A percentile compares a stretch with the other conserved stretches of the same genome.
phyloP scores from a whole-genome alignment of 2,329 filamentous ascomycete species.

The Simplicillium sp. region DNA sequence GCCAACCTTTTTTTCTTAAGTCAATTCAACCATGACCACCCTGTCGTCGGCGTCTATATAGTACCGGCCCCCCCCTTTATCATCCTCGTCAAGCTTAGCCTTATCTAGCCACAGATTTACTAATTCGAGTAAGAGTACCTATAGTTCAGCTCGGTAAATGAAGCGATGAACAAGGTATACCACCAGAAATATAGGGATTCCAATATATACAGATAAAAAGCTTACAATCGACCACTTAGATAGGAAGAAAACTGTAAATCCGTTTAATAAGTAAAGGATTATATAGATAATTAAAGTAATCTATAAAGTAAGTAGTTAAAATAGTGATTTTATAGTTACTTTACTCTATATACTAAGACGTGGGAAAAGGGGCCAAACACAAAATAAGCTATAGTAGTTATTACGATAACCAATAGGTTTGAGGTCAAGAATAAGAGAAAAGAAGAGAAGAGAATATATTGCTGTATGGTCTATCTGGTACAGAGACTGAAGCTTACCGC shows the following conservation, averaged over 20 bases:
- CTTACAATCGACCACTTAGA: constrained; percentile 41
- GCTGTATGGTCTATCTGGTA: no score
- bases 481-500: no score
- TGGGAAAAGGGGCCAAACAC: no score
- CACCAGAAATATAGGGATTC: constrained; percentile 49
- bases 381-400: no score
- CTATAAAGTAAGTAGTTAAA: constrained; percentile 50
- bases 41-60: no score
- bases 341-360: constrained; percentile 21
- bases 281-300: constrained; percentile 39
- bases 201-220: constrained; percentile 58
- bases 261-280: constrained; percentile 49
- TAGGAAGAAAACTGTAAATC: constrained; percentile 55
- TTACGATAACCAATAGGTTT: no score
- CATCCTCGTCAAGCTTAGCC: not conserved
- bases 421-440: no score
- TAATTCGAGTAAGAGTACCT: constrained; percentile 35
- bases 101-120: constrained; percentile 33
- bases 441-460: no score
- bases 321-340: constrained; percentile 40
- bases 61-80: no score
- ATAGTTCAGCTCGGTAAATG: constrained; percentile 27
- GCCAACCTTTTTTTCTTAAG: no score
- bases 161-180: constrained; percentile 30
- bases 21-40: no score